Conservation (phyloP, 257 asterid species). For the Solanum commersonii region DNA sequence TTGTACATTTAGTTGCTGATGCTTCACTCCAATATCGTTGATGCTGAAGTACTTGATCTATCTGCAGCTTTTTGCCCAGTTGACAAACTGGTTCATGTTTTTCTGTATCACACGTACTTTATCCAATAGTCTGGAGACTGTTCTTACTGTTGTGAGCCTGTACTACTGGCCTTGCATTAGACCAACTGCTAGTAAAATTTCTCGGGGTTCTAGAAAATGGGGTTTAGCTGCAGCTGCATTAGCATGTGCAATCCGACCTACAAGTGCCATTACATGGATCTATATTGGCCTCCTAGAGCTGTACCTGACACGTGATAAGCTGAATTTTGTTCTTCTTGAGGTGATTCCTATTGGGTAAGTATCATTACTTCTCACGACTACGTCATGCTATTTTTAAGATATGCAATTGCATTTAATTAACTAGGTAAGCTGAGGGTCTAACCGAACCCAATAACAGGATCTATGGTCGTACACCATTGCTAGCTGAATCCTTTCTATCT, state of each 20-base stretch:
- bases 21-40: neutral
- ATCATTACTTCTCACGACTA: neutral
- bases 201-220: conserved; percentile 45
- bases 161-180: conserved; percentile 94
- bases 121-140: conserved; percentile 83
- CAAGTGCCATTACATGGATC: conserved; percentile 91
- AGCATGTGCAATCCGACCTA: conserved; percentile 90
- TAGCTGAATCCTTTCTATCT: neutral
- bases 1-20: neutral
- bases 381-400: neutral
- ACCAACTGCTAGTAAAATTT: conserved; percentile 18
- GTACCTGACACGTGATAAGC: conserved; percentile 30
- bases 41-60: conserved; percentile 40
- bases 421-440: neutral
- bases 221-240: conserved; percentile 70
- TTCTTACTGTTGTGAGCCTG: conserved; percentile 76
- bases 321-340: conserved; percentile 59
- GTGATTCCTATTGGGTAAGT: conserved; percentile 80
- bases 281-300: conserved; percentile 72
- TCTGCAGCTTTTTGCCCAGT: conserved; percentile 67
- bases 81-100: conserved; percentile 93
- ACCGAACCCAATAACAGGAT: neutral
- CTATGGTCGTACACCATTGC: neutral
- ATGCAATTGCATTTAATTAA: neutral
- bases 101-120: conserved; percentile 86